phyloP scores from a whole-genome alignment of 2,329 filamentous ascomycete species.

The Nothophoma quercina region DNA sequence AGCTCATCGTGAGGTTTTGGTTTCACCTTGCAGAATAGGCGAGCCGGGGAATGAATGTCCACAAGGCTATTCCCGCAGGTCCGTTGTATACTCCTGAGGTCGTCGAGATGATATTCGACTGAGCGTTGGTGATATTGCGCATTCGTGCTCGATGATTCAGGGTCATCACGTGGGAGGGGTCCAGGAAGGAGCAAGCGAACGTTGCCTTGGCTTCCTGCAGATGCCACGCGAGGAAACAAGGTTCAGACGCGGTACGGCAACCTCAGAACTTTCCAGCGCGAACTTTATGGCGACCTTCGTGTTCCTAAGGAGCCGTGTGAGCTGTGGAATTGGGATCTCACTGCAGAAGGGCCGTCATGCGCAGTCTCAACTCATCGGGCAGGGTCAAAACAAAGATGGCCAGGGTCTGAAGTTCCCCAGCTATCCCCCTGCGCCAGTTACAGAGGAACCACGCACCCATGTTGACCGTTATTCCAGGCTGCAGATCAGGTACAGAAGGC shows the following conservation, averaged over 20 bases:
- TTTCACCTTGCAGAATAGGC: conserved; percentile 7
- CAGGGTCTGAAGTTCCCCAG: conserved; percentile 3
- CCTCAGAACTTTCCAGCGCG: conserved; percentile 1
- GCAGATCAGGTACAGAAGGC: conserved; percentile 11
- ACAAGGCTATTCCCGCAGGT: background rate
- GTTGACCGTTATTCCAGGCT: conserved; percentile 5
- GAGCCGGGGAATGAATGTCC: background rate
- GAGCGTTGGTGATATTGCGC: conserved; percentile 2
- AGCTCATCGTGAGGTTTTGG: conserved; percentile 12
- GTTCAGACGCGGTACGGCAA: conserved; percentile 8
- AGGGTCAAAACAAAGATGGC: conserved; percentile 7
- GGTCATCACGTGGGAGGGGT: background rate
- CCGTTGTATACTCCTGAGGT: background rate
- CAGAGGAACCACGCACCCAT: conserved; percentile 6
- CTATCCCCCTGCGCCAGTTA: conserved; percentile 5
- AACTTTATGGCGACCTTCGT: background rate
- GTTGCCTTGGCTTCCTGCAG: conserved; percentile 9
- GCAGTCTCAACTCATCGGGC: background rate
- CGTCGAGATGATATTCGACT: background rate
- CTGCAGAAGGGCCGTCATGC: background rate
- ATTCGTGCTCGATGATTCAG: background rate
- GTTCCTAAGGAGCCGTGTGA: background rate
- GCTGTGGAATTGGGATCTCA: background rate
- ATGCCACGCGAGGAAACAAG: conserved; percentile 16
- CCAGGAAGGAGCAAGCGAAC: conserved; percentile 3